Conservation (phyloP, 345 rosid genomes). For the Toxicodendron radicans region DNA sequence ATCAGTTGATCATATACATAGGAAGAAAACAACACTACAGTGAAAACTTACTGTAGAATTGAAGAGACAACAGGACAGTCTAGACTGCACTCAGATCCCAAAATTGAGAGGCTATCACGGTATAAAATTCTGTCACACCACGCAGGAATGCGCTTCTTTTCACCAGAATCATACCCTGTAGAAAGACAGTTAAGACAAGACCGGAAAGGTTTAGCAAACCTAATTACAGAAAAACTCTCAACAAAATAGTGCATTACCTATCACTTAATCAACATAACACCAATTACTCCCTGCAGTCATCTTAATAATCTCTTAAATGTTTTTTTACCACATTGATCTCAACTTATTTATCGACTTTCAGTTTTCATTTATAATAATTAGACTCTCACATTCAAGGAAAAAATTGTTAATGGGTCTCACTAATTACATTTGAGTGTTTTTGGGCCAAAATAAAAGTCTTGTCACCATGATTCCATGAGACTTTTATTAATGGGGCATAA, state of each 20-base stretch:
- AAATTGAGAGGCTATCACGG: slow-evolving; percentile 55
- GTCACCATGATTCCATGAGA: background rate
- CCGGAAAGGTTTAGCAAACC: background rate
- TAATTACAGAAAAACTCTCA: background rate
- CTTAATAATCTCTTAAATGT: too few relatives aligned
- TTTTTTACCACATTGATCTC: too few relatives aligned
- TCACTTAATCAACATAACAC: background rate
- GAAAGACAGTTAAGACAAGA: slow-evolving; percentile 6
- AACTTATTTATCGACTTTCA: too few relatives aligned
- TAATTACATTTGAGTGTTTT: background rate
- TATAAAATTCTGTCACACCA: slow-evolving; percentile 85
- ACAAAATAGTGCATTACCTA: background rate
- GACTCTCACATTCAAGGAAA: too few relatives aligned
- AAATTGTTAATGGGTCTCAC: too few relatives aligned
- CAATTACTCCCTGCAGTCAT: too few relatives aligned
- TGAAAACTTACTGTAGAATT: slow-evolving; percentile 49
- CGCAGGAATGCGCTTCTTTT: slow-evolving; percentile 84
- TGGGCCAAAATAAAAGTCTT: background rate
- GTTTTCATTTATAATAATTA: too few relatives aligned
- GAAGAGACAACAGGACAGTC: slow-evolving; percentile 69
- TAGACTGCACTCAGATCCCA: slow-evolving; percentile 59
- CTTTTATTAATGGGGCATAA: background rate
- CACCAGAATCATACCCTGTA: slow-evolving; percentile 82
- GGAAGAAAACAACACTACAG: background rate
- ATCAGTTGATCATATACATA: background rate